These are phyloP conservation scores for Hyparrhenia diplandra DNA, from an alignment of 176 grass and related monocot species.

Conservation along the genomic window DNA sequence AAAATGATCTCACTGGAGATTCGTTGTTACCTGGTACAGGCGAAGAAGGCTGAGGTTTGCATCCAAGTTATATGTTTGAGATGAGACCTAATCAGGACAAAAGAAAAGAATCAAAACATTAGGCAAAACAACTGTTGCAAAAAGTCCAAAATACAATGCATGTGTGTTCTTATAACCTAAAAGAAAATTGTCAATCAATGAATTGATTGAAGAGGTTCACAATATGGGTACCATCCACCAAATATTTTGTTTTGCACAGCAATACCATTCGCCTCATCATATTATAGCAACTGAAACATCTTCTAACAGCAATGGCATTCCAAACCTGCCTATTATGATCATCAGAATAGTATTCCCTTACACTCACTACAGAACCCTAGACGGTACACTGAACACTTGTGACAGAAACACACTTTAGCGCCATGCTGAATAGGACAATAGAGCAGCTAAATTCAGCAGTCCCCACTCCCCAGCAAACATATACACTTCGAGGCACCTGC, in stretches of 20 bases:
- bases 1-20: background rate
- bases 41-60: constrained; percentile 97
- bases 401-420: background rate
- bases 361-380: background rate
- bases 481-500: background rate
- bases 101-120: background rate
- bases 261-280: background rate
- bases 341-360: background rate
- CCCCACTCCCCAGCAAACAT: background rate
- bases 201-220: background rate
- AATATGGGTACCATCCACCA: background rate
- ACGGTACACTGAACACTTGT: background rate
- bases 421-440: background rate
- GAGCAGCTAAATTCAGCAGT: background rate
- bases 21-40: constrained; percentile 69
- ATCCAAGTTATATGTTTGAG: constrained; percentile 90
- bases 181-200: background rate
- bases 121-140: background rate
- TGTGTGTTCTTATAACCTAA: background rate
- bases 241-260: background rate
- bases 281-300: background rate
- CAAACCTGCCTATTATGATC: background rate
- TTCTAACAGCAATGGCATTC: background rate
- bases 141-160: background rate
- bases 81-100: constrained; percentile 58